Percentiles rank a stretch among this genome's conserved stretches.
Evolutionary conservation across 208 protist genomes (phyloP).

Genomic region (Spironucleus salmonicida): DNA sequence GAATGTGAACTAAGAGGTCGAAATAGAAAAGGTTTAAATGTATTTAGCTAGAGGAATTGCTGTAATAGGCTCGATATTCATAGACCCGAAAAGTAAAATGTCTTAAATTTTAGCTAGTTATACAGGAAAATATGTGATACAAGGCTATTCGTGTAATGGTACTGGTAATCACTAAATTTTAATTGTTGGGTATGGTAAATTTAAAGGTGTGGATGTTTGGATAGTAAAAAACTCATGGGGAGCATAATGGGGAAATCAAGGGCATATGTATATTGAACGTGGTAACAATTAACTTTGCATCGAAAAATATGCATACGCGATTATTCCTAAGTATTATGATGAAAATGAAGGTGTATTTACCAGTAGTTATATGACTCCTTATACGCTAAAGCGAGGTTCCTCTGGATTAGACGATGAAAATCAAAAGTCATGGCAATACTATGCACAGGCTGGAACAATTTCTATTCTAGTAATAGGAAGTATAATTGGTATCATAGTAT

Average conservation of each 20-base stretch:
- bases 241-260: not conserved
- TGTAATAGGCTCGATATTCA: not conserved
- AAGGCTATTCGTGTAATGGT: not conserved
- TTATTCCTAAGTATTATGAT: too few species aligned
- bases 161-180: not conserved
- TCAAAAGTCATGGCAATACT: too few species aligned
- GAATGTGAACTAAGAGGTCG: not conserved
- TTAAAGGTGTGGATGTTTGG: conserved; percentile 1
- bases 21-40: not conserved
- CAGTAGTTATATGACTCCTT: too few species aligned
- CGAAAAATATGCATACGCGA: conserved; percentile 8
- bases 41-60: not conserved
- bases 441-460: too few species aligned
- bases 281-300: not conserved
- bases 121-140: not conserved
- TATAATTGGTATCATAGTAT: too few species aligned
- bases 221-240: conserved; percentile 17
- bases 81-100: not conserved
- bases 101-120: not conserved
- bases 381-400: too few species aligned
- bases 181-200: conserved; percentile 20
- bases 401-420: too few species aligned
- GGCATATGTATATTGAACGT: not conserved
- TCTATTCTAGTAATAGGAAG: too few species aligned
- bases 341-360: too few species aligned